Evolutionary conservation across 257 asterid species (phyloP).

Genomic region (Solanum chmielewskii): DNA sequence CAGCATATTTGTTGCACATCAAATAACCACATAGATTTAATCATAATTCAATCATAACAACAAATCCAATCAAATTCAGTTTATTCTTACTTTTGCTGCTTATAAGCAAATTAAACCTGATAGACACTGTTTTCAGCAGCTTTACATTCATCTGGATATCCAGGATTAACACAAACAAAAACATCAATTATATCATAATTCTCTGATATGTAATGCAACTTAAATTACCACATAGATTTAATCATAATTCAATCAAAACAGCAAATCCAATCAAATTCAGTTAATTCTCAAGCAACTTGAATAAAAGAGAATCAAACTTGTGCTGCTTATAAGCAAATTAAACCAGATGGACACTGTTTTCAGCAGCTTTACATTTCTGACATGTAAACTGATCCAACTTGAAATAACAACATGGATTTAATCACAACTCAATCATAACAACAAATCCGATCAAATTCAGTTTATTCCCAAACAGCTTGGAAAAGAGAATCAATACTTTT

Average conservation of each 20-base stretch:
- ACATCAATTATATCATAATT: background rate
- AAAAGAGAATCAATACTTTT: background rate
- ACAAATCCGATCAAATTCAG: background rate
- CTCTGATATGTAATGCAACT: background rate
- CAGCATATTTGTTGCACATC: background rate
- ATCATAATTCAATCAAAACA: background rate
- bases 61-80: background rate
- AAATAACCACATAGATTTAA: background rate
- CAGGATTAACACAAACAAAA: conserved; percentile 16
- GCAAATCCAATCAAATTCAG: background rate
- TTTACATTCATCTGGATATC: conserved; percentile 38
- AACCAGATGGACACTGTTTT: background rate
- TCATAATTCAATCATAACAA: background rate
- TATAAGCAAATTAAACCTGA: conserved; percentile 35
- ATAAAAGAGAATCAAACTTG: too few species aligned
- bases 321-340: too few species aligned
- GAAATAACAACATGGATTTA: background rate
- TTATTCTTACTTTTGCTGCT: background rate
- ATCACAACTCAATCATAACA: background rate
- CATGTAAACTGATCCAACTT: background rate
- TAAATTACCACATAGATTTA: background rate
- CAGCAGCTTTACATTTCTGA: background rate
- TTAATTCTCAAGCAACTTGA: background rate
- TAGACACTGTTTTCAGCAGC: conserved; percentile 79
- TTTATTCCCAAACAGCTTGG: background rate